Conservation (phyloP, 2,329 filamentous ascomycete species). For the Microcyclospora pomicola region DNA sequence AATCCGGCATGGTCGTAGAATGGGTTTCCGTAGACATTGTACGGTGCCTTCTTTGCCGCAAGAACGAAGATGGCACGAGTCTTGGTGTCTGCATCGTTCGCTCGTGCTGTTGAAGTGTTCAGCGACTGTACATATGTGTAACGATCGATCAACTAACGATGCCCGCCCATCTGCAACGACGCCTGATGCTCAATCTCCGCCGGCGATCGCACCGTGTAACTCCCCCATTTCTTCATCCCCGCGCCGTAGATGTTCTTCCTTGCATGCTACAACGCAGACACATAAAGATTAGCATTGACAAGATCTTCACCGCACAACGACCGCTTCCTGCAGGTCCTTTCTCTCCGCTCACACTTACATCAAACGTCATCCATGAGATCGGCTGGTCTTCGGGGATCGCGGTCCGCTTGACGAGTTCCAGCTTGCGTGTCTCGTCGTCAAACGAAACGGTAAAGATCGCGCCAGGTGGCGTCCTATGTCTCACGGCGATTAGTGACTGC, state of each 20-base stretch:
- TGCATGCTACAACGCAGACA: conserved; percentile 46
- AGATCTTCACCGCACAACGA: not conserved
- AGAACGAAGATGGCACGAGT: conserved; percentile 83
- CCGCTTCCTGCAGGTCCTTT: not conserved
- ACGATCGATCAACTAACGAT: conserved; percentile 41
- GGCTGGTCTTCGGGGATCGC: conserved; percentile 71
- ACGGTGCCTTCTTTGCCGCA: conserved; percentile 61
- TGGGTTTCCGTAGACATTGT: conserved; percentile 76
- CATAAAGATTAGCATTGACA: conserved; percentile 1
- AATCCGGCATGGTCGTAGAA: conserved; percentile 78
- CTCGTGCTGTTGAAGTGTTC: conserved; percentile 39
- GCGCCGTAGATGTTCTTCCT: conserved; percentile 79
- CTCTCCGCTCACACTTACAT: conserved; percentile 51
- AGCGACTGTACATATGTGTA: not conserved
- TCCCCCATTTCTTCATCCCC: conserved; percentile 88
- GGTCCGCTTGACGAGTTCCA: conserved; percentile 66
- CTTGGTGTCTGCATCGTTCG: conserved; percentile 56
- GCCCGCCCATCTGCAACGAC: conserved; percentile 61
- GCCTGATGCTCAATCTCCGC: conserved; percentile 61
- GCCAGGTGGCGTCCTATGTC: conserved; percentile 53
- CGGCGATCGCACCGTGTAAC: conserved; percentile 61
- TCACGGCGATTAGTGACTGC: not conserved
- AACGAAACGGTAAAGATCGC: conserved; percentile 84
- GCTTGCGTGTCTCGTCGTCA: conserved; percentile 63
- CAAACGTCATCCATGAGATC: conserved; percentile 89